Evolutionary conservation across 2,329 filamentous ascomycete genomes (phyloP).

Genomic region (Macrophomina phaseolina): DNA sequence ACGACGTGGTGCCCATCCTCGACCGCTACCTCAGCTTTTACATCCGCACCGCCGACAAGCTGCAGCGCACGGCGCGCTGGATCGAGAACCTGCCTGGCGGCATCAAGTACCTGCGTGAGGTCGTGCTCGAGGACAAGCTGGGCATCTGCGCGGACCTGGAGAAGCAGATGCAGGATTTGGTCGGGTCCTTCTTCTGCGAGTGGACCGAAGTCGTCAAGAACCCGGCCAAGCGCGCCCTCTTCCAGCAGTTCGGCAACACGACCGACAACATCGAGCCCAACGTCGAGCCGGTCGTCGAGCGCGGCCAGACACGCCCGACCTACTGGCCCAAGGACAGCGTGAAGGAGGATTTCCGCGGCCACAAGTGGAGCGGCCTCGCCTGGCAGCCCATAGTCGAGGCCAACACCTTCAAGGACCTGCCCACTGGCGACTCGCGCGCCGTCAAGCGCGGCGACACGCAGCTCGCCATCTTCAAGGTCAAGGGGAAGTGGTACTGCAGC

Average conservation of each 20-base stretch:
- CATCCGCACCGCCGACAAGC: slow-evolving; percentile 87
- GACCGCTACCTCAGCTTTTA: slow-evolving; percentile 94
- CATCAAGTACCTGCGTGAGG: slow-evolving; percentile 80
- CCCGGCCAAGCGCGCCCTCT: slow-evolving; percentile 70
- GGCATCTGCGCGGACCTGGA: slow-evolving; percentile 85
- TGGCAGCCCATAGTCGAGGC: slow-evolving; percentile 84
- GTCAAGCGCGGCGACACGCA: slow-evolving; percentile 90
- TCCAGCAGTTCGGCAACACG: slow-evolving; percentile 86
- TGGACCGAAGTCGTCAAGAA: slow-evolving; percentile 83
- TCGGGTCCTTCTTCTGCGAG: slow-evolving; percentile 86
- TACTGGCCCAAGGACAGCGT: slow-evolving; percentile 76
- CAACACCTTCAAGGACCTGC: slow-evolving; percentile 70
- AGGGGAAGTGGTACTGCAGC: slow-evolving; percentile 79
- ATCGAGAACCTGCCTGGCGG: slow-evolving; percentile 83
- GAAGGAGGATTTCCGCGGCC: slow-evolving; percentile 74
- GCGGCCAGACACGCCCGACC: slow-evolving; percentile 74
- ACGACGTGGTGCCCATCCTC: slow-evolving; percentile 81
- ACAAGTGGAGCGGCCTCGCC: slow-evolving; percentile 67
- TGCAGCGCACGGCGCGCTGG: slow-evolving; percentile 89
- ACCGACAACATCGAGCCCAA: slow-evolving; percentile 67
- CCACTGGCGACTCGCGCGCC: slow-evolving; percentile 75
- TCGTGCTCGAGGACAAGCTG: slow-evolving; percentile 83
- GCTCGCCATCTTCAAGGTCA: slow-evolving; percentile 83
- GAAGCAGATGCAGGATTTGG: slow-evolving; percentile 84
- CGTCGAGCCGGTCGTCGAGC: slow-evolving; percentile 74